These are phyloP conservation scores for Vigna mungo DNA, from an alignment of 306 rosid genomes.

Conservation along the genomic window DNA sequence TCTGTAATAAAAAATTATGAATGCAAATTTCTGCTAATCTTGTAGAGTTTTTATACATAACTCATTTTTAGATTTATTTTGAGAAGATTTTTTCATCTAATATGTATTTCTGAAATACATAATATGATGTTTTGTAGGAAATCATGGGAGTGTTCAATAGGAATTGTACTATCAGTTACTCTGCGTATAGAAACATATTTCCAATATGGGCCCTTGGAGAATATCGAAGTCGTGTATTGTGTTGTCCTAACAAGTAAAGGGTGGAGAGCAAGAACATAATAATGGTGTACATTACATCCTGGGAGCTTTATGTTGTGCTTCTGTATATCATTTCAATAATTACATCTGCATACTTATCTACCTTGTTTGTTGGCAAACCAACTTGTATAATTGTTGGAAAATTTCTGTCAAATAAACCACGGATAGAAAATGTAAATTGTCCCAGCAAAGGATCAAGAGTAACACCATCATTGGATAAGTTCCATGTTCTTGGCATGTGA, in stretches of 20 bases:
- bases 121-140: conserved; percentile 48
- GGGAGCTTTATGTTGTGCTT: no score
- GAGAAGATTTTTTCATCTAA: no score
- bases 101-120: not conserved
- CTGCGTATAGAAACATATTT: conserved; percentile 70
- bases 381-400: no score
- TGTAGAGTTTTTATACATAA: no score
- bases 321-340: not conserved
- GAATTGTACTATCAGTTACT: conserved; percentile 63
- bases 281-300: not conserved
- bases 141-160: conserved; percentile 68
- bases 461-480: no score
- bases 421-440: no score
- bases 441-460: no score
- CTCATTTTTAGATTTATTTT: not conserved
- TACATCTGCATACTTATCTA: not conserved
- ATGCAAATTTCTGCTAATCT: no score
- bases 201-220: conserved; percentile 88
- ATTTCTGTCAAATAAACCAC: no score
- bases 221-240: conserved; percentile 53
- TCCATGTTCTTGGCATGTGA: no score
- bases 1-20: not conserved
- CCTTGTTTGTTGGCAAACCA: not conserved
- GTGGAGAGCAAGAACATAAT: not conserved
- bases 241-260: conserved; percentile 7